Conservation (phyloP, 148 eudicot genomes). For the Chenopodium album region DNA sequence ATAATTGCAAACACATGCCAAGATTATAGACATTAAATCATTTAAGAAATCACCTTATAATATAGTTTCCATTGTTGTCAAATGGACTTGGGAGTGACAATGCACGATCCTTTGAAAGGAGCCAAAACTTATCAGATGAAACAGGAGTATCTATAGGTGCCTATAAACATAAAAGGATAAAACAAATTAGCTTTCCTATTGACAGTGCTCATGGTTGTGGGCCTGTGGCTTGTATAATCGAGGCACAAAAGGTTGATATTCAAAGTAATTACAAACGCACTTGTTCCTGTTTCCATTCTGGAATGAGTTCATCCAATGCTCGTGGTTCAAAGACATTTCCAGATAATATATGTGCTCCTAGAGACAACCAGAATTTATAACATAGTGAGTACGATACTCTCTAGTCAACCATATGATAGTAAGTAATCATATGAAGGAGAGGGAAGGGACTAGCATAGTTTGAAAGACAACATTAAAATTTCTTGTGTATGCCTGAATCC, state of each 20-base stretch:
- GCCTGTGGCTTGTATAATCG: neutral
- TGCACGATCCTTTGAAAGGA: conserved; percentile 65
- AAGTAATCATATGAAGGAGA: neutral
- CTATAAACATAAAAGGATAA: conserved; percentile 41
- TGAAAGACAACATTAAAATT: neutral
- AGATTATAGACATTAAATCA: neutral
- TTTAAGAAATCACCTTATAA: conserved; percentile 63
- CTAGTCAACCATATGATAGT: neutral
- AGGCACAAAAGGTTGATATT: neutral
- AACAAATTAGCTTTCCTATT: neutral
- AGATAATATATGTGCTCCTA: conserved; percentile 92
- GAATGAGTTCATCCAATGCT: conserved; percentile 93
- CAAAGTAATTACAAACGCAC: conserved; percentile 31
- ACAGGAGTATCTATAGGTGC: conserved; percentile 88
- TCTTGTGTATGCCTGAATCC: neutral
- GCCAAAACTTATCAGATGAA: conserved; percentile 82
- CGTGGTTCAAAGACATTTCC: conserved; percentile 98
- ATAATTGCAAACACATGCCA: neutral
- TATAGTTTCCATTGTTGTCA: conserved; percentile 87
- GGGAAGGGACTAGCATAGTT: neutral
- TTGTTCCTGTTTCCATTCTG: conserved; percentile 81
- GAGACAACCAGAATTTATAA: conserved; percentile 9
- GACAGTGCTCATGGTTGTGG: neutral
- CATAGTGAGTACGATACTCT: neutral
- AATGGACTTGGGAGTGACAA: conserved; percentile 84